phyloP scores from a whole-genome alignment of 345 rosid species.

The Heritiera fomes region DNA sequence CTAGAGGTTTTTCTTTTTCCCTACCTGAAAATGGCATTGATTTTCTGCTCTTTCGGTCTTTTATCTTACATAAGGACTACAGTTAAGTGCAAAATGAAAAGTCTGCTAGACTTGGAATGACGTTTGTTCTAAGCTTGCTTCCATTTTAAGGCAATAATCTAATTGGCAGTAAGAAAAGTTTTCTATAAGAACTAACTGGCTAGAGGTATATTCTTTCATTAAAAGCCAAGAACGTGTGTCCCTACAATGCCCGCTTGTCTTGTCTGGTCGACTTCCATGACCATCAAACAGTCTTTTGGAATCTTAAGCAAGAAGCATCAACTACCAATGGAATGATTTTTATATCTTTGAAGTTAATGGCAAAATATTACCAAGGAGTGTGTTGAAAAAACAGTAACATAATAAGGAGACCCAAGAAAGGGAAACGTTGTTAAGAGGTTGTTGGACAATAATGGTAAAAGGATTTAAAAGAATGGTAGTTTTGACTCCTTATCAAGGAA shows the following conservation, averaged over 20 bases:
- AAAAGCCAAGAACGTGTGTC: neutral
- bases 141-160: neutral
- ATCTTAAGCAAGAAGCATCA: neutral
- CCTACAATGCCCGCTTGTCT: neutral
- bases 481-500: neutral
- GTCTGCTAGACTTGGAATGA: constrained; percentile 5
- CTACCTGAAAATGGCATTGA: neutral
- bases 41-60: neutral
- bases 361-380: neutral
- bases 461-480: neutral
- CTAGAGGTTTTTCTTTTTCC: neutral
- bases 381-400: neutral
- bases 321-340: neutral
- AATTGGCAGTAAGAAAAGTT: neutral
- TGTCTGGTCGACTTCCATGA: neutral
- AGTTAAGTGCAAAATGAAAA: neutral
- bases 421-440: neutral
- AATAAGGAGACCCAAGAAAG: neutral
- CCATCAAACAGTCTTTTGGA: neutral
- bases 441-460: neutral
- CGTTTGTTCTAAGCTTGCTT: neutral
- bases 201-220: neutral
- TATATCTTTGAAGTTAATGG: neutral
- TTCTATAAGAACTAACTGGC: neutral
- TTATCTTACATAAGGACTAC: neutral